Conservation (phyloP, 78 protist species). For the Mantamonas sphyraenae region DNA sequence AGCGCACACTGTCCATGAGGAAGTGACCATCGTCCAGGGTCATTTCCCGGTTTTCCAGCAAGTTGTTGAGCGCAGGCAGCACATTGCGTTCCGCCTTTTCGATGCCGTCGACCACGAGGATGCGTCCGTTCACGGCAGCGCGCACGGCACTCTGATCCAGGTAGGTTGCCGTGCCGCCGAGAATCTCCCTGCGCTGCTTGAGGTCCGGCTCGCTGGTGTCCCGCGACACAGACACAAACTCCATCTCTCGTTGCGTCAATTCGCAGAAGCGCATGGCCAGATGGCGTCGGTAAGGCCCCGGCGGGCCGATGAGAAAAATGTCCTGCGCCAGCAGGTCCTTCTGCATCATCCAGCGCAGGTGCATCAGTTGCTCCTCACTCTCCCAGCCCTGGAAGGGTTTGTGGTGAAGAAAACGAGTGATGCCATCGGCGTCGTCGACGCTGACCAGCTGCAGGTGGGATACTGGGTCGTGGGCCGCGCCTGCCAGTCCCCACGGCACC, state of each 20-base stretch:
- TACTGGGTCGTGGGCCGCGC: no score
- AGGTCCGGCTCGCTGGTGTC: conserved; percentile 43
- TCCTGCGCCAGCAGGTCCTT: conserved; percentile 55
- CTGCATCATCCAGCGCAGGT: conserved; percentile 26
- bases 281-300: conserved; percentile 36
- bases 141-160: conserved; percentile 45
- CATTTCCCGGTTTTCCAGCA: conserved; percentile 81
- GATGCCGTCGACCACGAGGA: conserved; percentile 63
- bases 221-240: conserved; percentile 35
- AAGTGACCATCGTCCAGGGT: conserved; percentile 55
- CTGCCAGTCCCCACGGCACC: no score
- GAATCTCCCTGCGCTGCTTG: conserved; percentile 54
- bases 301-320: conserved; percentile 56
- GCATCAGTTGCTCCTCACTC: not conserved
- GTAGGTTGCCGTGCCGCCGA: conserved; percentile 15
- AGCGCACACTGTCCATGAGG: conserved; percentile 19
- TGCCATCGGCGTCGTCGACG: no score
- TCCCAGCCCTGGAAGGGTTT: no score
- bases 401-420: no score
- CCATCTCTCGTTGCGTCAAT: conserved; percentile 25
- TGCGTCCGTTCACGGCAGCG: conserved; percentile 67
- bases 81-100: conserved; percentile 64
- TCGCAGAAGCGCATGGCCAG: conserved; percentile 54
- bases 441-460: no score
- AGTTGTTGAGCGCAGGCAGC: conserved; percentile 50